Evolutionary conservation across 768 basidiomycete genomes (phyloP).

Genomic region (Piloderma croceum): DNA sequence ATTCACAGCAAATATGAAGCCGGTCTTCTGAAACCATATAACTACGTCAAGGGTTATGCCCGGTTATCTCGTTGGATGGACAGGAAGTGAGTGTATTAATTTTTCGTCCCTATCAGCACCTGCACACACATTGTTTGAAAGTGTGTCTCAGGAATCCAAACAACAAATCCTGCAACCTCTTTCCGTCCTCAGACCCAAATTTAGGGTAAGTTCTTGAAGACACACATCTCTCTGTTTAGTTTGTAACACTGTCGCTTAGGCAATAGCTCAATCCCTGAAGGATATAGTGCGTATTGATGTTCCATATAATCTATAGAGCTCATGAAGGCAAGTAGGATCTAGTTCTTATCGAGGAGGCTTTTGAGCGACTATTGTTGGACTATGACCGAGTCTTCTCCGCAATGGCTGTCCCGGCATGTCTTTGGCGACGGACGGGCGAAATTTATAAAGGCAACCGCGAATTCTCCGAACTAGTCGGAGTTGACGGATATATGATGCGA

Average conservation of each 20-base stretch:
- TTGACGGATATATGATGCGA: slow-evolving; percentile 84
- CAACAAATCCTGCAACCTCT: slow-evolving; percentile 89
- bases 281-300: slow-evolving; percentile 53
- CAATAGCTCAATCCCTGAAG: slow-evolving; percentile 76
- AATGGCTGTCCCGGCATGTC: slow-evolving; percentile 95
- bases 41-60: slow-evolving; percentile 94
- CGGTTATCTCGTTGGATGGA: slow-evolving; percentile 94
- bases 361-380: slow-evolving; percentile 90
- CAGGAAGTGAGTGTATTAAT: slow-evolving; percentile 53
- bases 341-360: slow-evolving; percentile 96
- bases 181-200: slow-evolving; percentile 79
- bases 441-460: slow-evolving; percentile 98
- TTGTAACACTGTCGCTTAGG: slow-evolving; percentile 32
- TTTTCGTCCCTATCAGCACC: background rate
- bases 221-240: background rate
- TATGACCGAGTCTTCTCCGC: slow-evolving; percentile 93
- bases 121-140: slow-evolving; percentile 22
- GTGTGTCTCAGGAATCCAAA: slow-evolving; percentile 85
- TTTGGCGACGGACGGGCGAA: slow-evolving; percentile 95
- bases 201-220: slow-evolving; percentile 51
- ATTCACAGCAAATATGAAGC: slow-evolving; percentile 97
- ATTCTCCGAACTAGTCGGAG: slow-evolving; percentile 85
- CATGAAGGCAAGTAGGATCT: slow-evolving; percentile 54
- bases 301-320: slow-evolving; percentile 2
- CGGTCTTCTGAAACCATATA: slow-evolving; percentile 89